Conservation (phyloP, 176 grass and related monocot species). For the Lolium multiflorum region DNA sequence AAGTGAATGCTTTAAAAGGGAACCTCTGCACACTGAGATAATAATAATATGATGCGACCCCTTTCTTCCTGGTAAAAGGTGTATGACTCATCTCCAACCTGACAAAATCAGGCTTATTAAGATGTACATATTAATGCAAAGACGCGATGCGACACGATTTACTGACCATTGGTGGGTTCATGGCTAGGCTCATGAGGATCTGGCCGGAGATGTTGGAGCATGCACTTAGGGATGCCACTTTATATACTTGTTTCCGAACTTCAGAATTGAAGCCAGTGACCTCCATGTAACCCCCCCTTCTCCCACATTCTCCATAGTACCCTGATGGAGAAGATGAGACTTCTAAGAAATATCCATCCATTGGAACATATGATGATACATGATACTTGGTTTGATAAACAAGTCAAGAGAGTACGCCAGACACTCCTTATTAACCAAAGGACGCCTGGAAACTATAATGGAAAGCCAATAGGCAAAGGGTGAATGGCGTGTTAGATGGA, state of each 20-base stretch:
- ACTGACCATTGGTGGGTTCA: slow-evolving; percentile 29
- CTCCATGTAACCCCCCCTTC: slow-evolving; percentile 35
- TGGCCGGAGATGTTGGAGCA: slow-evolving; percentile 22
- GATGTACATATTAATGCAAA: background rate
- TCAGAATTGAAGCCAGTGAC: slow-evolving; percentile 35
- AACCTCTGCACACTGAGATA: slow-evolving; percentile 71
- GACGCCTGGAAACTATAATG: background rate
- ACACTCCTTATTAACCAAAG: slow-evolving; percentile 11
- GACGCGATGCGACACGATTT: background rate
- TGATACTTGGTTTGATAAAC: background rate
- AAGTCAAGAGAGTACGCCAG: background rate
- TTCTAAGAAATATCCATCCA: background rate
- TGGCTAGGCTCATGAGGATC: slow-evolving; percentile 20
- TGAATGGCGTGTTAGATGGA: slow-evolving; percentile 1
- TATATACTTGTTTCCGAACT: slow-evolving; percentile 30
- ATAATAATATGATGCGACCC: slow-evolving; percentile 60
- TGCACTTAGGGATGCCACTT: slow-evolving; percentile 30
- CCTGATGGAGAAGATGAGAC: slow-evolving; percentile 5
- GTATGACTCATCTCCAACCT: slow-evolving; percentile 87
- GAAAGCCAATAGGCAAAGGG: background rate
- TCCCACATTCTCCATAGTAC: slow-evolving; percentile 29
- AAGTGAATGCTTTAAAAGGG: slow-evolving; percentile 24
- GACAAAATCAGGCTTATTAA: slow-evolving; percentile 38
- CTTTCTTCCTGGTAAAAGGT: slow-evolving; percentile 59
- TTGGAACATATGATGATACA: background rate